Evolutionary conservation across 2,329 filamentous ascomycete genomes (phyloP), one percentile per base, ranked within the genome.

Genomic region (Neofusicoccum cordaticola): DNA sequence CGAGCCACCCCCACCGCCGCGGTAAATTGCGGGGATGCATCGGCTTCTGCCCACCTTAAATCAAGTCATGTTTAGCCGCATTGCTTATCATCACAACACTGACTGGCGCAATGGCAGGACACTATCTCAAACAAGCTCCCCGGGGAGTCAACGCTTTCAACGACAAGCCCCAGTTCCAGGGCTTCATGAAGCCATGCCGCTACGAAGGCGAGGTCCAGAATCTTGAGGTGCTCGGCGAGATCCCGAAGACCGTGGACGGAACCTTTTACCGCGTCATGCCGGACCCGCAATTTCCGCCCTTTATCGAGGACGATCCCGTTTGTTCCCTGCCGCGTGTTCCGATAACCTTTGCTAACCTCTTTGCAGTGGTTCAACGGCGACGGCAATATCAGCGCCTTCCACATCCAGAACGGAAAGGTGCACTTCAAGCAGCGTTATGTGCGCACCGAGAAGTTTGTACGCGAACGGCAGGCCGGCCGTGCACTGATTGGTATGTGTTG

Each of bases 221-320:
- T 57, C 65, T 75, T 31, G 67, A 73, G 4, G 70, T 76, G 0
- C 66, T 68, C 0, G 74, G 74, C 13, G 66, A 71, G 2, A 72
- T 77, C 5, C 74, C 74, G 2, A 63, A 66, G n/a, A 70, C 70
- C 35, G 73, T 77, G 35, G 68, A 73, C 22, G 75, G 74, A 9
- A 75, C 72, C 1, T 76, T 75, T 61, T 76, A 75, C 61, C 79
- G 83, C 3, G 75, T 85, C 17, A 83, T 84, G 74, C 81, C 82
- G 15, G 83, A 85, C 69, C 81, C 79, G 0, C 75, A 75, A 2
- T 67, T 75, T 0, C 72, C 77, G 0, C 77, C 76, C 0, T 66
- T 75, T 11, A 66, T 74, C 0, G 65, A 75, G 5, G 72, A 80
- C 52, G 75, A 77, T 9, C 67, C 78, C 3, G 73, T 73, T 70